Evolutionary conservation across 2,329 filamentous ascomycete genomes (phyloP), one percentile per base, ranked within the genome.

Genomic region (Rhinocladiella similis): DNA sequence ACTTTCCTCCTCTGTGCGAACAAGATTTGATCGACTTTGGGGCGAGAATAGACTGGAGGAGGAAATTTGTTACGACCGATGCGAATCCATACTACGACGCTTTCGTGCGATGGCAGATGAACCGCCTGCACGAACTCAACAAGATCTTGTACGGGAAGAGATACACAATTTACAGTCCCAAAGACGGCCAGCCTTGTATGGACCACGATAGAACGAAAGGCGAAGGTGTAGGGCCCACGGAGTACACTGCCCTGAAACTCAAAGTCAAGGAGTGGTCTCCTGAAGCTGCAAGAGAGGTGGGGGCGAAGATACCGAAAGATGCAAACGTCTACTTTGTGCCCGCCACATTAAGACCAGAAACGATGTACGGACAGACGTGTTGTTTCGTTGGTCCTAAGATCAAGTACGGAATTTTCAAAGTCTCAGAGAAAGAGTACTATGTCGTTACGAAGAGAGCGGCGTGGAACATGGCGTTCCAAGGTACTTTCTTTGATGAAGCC

Each of bases 291-390:
- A 83, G 88, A 64, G 77, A 83, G 51, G 75, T 97, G 56, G 82
- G 87, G 70, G 87, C 84, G 63, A 94, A 93, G 77, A 77, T 97
- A 3, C 89, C 93, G 5, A 81, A 86, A 35, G 85, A 83, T 62
- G 87, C 90, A 45, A 88, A 88, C 60, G 87, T 97, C 54, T 97
- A 88, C 77, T 88, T 97, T 67, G 85, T 97, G 12, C 89, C 94
- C 12, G 94, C 94, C 14, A 97, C 94, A 53, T 82, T 99, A 60
- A 83, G 94, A 60, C 91, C 94, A 2, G 94, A 99, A 80, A 99
- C 94, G 35, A 97, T 99, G 93, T 99, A 97, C 71, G 95, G 95
- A 39, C 94, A 97, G 75, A 95, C 87, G 3, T 95, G 90, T 76
- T 96, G 92, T 72, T 99, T 97, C 66, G 90, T 99, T 47, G 90